Conservation (phyloP, 202 grass and related monocot genomes). For the Brachypodium distachyon region DNA sequence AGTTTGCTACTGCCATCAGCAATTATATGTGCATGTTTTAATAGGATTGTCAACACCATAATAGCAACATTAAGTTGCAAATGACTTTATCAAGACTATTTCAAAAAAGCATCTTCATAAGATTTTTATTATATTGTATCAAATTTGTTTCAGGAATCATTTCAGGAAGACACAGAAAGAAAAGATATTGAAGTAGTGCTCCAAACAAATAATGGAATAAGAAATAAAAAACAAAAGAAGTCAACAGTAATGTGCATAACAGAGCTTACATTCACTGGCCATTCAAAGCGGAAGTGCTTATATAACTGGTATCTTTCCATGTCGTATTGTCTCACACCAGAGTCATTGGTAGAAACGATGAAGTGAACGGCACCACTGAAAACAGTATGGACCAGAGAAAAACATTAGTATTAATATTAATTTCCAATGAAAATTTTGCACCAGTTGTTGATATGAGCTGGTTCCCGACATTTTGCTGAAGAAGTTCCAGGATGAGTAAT, state of each 20-base stretch:
- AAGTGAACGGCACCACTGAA: conserved; percentile 46
- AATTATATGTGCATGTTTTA: neutral
- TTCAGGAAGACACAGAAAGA: neutral
- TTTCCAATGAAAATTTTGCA: neutral
- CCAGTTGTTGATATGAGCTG: conserved; percentile 20
- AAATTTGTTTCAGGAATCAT: neutral
- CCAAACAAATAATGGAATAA: neutral
- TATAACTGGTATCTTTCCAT: conserved; percentile 52
- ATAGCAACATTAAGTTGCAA: neutral
- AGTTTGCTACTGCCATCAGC: neutral
- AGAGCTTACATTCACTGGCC: conserved; percentile 59
- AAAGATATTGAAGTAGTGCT: neutral
- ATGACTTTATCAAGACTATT: neutral
- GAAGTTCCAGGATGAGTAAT: neutral
- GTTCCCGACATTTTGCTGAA: neutral
- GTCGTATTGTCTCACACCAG: conserved; percentile 49
- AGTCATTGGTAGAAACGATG: conserved; percentile 57
- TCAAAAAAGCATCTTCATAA: neutral
- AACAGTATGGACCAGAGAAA: neutral
- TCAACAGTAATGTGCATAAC: neutral
- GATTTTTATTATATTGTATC: neutral
- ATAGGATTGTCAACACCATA: neutral
- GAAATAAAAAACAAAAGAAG: neutral
- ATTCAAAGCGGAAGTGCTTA: conserved; percentile 55
- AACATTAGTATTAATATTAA: neutral